A percentile compares a stretch with the other conserved stretches of the same genome.
Conservation (phyloP, 148 eudicot genomes). For the Nyssa sinensis region DNA sequence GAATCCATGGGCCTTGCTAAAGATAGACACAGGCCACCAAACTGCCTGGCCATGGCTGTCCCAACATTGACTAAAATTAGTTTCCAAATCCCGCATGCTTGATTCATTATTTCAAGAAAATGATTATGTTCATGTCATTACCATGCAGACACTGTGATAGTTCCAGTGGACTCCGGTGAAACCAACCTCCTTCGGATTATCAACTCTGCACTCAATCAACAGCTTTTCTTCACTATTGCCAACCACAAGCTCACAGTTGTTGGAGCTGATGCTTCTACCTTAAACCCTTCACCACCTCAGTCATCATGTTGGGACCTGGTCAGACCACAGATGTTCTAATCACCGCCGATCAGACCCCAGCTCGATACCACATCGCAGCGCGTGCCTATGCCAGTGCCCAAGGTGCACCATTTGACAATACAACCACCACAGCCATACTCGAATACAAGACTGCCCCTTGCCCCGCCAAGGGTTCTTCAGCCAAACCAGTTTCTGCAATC, state of each 20-base stretch:
- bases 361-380: conserved; percentile 76
- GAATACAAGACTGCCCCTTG: conserved; percentile 66
- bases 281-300: conserved; percentile 74
- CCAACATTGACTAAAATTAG: neutral
- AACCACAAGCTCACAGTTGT: conserved; percentile 77
- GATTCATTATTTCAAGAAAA: neutral
- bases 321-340: conserved; percentile 89
- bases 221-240: conserved; percentile 83
- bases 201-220: conserved; percentile 83
- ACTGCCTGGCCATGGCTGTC: neutral
- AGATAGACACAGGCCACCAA: neutral
- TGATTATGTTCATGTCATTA: neutral
- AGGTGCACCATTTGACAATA: conserved; percentile 77
- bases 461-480: conserved; percentile 37
- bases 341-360: conserved; percentile 62
- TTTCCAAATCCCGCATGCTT: neutral
- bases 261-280: conserved; percentile 91
- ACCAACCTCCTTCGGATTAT: conserved; percentile 77
- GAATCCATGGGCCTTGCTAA: neutral
- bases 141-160: conserved; percentile 59
- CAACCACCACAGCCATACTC: conserved; percentile 85
- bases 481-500: conserved; percentile 43
- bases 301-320: conserved; percentile 87
- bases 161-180: conserved; percentile 69
- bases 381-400: conserved; percentile 81